These are phyloP conservation scores for Leishmania aethiopica DNA, from an alignment of 208 protist genomes.

Conservation along the genomic window DNA sequence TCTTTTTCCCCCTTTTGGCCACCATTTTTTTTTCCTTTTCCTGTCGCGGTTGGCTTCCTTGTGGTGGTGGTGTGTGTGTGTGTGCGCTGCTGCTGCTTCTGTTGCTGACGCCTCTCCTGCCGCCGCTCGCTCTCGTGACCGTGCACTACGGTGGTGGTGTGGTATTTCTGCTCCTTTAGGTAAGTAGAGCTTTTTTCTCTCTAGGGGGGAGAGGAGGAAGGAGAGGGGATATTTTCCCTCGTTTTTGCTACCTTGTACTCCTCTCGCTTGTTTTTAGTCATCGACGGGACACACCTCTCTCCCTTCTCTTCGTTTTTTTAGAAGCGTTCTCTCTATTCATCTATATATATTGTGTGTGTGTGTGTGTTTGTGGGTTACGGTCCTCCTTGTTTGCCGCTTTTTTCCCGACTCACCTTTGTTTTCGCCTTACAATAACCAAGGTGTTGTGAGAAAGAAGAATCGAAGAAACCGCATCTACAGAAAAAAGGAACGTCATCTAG, in stretches of 20 bases:
- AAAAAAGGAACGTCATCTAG: neutral
- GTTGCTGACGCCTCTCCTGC: neutral
- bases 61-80: neutral
- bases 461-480: neutral
- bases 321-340: neutral
- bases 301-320: neutral
- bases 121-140: neutral
- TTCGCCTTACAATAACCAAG: neutral
- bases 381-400: neutral
- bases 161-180: neutral
- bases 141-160: constrained; percentile 1
- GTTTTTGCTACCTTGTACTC: neutral
- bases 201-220: no score
- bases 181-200: neutral
- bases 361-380: neutral
- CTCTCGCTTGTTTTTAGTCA: neutral
- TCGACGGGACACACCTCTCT: neutral
- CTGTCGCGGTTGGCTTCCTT: neutral
- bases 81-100: neutral
- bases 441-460: neutral
- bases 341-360: no score
- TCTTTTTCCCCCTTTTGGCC: neutral
- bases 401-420: neutral
- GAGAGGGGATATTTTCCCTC: neutral
- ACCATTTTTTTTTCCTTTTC: neutral